Conservation (phyloP, 495 filamentous ascomycete genomes). For the Neurospora sp. region DNA sequence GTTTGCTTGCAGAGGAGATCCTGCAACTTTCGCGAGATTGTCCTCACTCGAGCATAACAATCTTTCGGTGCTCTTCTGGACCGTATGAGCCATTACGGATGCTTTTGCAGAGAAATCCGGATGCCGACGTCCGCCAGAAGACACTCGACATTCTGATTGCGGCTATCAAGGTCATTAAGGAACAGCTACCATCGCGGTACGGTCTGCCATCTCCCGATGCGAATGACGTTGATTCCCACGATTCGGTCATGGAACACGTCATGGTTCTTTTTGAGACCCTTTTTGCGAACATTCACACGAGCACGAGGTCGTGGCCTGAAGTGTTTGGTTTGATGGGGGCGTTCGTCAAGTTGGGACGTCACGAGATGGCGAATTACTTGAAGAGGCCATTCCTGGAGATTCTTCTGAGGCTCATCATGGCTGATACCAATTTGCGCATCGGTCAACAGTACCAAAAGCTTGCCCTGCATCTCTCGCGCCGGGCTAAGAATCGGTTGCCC, state of each 20-base stretch:
- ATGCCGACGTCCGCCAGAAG: slow-evolving; percentile 49
- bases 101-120: slow-evolving; percentile 55
- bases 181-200: slow-evolving; percentile 32
- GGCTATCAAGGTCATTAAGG: slow-evolving; percentile 43
- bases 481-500: slow-evolving; percentile 39
- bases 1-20: slow-evolving; percentile 44
- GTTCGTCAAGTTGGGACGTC: slow-evolving; percentile 46
- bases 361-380: slow-evolving; percentile 46
- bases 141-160: slow-evolving; percentile 45
- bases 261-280: slow-evolving; percentile 42
- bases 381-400: slow-evolving; percentile 44
- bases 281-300: slow-evolving; percentile 43
- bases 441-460: slow-evolving; percentile 33
- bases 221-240: slow-evolving; percentile 19
- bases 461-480: slow-evolving; percentile 34
- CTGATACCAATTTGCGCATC: slow-evolving; percentile 41
- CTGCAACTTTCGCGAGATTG: slow-evolving; percentile 44
- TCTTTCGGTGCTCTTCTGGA: slow-evolving; percentile 53
- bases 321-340: slow-evolving; percentile 60
- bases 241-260: slow-evolving; percentile 24
- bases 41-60: slow-evolving; percentile 43
- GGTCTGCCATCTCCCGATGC: slow-evolving; percentile 11
- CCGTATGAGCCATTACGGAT: slow-evolving; percentile 50
- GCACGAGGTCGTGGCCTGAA: slow-evolving; percentile 64
- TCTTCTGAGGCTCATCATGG: slow-evolving; percentile 51